Conservation (phyloP, 345 rosid genomes). For the Linum usitatissimum region DNA sequence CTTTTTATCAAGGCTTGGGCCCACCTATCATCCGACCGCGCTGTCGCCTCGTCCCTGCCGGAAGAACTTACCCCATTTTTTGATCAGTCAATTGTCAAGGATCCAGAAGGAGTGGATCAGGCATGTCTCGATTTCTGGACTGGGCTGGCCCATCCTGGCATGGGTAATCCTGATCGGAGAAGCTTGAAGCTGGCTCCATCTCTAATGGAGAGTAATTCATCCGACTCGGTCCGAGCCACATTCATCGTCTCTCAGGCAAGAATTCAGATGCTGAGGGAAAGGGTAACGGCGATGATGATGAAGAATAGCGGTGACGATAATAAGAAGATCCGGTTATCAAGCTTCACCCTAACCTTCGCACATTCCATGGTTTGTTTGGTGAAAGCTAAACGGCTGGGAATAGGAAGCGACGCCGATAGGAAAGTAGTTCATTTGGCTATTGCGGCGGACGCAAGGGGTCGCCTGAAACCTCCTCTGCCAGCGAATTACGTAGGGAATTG, state of each 20-base stretch:
- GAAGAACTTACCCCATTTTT: slow-evolving; percentile 11
- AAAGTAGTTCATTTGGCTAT: background rate
- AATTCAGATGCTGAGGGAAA: slow-evolving; percentile 1
- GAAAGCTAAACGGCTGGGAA: background rate
- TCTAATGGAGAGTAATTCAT: background rate
- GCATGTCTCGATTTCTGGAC: background rate
- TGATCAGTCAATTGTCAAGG: slow-evolving; percentile 1
- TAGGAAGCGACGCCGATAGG: background rate
- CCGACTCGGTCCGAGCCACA: slow-evolving; percentile 5
- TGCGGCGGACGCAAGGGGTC: background rate
- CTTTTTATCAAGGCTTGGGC: slow-evolving; percentile 13
- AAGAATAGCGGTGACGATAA: too few species aligned
- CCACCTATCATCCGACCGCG: background rate
- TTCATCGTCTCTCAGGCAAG: background rate
- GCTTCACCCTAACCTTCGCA: slow-evolving; percentile 7
- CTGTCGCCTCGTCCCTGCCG: background rate
- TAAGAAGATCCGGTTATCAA: slow-evolving; percentile 7
- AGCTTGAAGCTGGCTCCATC: slow-evolving; percentile 8
- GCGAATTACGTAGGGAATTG: slow-evolving; percentile 1
- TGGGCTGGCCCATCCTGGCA: too few species aligned
- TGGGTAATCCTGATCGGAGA: background rate
- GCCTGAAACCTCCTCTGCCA: background rate
- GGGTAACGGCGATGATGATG: background rate
- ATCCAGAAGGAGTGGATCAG: background rate
- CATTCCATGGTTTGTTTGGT: slow-evolving; percentile 3